Percentiles rank a stretch among this genome's conserved stretches.
phyloP scores from a whole-genome alignment of 2,329 filamentous ascomycete genomes.

The Ophiostoma fasciatum region DNA sequence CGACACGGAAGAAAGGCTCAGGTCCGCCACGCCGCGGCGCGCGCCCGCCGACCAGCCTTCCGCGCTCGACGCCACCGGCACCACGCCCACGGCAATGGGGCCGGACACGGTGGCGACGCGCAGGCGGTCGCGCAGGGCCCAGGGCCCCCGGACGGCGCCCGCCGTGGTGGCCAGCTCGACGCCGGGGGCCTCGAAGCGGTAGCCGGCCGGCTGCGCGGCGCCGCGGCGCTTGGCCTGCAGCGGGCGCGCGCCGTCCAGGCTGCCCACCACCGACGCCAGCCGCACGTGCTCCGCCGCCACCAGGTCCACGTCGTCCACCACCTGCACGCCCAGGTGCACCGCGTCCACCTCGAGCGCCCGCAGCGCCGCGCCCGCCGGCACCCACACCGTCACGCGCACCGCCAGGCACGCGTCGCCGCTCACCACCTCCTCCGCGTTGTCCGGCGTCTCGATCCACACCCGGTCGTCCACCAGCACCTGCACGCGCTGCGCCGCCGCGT shows the following conservation, averaged over 20 bases:
- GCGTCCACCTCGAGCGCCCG: conserved; percentile 21
- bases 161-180: conserved; percentile 28
- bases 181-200: conserved; percentile 26
- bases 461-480: conserved; percentile 15
- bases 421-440: conserved; percentile 23
- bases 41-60: conserved; percentile 4
- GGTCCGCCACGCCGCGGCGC: conserved; percentile 18
- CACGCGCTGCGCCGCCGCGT: conserved; percentile 23
- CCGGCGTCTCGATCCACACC: conserved; percentile 5
- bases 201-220: conserved; percentile 17
- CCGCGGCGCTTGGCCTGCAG: not conserved
- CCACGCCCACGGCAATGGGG: conserved; percentile 23
- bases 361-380: conserved; percentile 23
- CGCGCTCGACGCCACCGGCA: conserved; percentile 13
- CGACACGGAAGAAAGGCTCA: conserved; percentile 28
- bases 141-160: conserved; percentile 30
- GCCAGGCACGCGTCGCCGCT: conserved; percentile 28
- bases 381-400: conserved; percentile 31
- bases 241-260: conserved; percentile 21
- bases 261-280: conserved; percentile 24
- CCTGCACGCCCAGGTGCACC: conserved; percentile 24
- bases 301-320: conserved; percentile 26
- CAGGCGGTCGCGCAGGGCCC: conserved; percentile 35
- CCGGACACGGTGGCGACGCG: conserved; percentile 30
- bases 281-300: conserved; percentile 15